A percentile compares a stretch with the other conserved stretches of the same genome.
Conservation (phyloP, 306 rosid genomes). For the Quercus robur region DNA sequence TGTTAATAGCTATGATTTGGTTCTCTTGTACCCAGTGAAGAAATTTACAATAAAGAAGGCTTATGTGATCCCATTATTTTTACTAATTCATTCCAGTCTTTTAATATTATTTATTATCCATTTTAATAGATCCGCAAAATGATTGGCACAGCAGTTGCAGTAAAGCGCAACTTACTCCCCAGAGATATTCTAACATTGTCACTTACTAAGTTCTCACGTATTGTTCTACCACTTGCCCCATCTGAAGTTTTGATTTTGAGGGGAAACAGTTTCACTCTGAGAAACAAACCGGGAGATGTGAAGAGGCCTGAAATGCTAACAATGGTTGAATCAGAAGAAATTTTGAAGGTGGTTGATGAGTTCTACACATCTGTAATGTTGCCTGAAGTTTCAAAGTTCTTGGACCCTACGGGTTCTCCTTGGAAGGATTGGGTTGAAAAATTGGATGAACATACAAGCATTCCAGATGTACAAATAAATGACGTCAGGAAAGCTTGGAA, state of each 20-base stretch:
- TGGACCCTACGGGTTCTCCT: conserved; percentile 71
- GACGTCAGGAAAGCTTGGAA: conserved; percentile 77
- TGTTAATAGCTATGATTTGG: background rate
- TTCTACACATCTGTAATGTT: conserved; percentile 69
- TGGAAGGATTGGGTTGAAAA: conserved; percentile 83
- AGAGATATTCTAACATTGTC: conserved; percentile 60
- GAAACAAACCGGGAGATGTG: conserved; percentile 45
- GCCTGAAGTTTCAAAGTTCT: conserved; percentile 65
- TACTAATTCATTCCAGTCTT: conserved; percentile 5
- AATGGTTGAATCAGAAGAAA: conserved; percentile 71
- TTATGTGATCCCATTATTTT: background rate
- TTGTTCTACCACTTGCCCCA: conserved; percentile 80
- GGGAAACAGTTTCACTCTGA: conserved; percentile 62
- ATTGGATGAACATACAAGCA: conserved; percentile 60
- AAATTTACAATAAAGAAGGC: background rate
- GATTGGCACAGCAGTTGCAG: conserved; percentile 87
- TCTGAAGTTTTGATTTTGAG: conserved; percentile 68
- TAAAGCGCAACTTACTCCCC: conserved; percentile 78
- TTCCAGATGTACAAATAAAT: conserved; percentile 58
- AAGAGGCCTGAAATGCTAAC: conserved; percentile 71
- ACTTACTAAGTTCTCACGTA: conserved; percentile 64
- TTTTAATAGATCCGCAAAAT: conserved; percentile 77
- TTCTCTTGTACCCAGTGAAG: background rate
- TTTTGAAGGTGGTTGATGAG: conserved; percentile 55
- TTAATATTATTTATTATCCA: conserved; percentile 4